Evolutionary conservation across 352 stramenopile genomes (phyloP).

Genomic region (Nothophytophthora sp.): DNA sequence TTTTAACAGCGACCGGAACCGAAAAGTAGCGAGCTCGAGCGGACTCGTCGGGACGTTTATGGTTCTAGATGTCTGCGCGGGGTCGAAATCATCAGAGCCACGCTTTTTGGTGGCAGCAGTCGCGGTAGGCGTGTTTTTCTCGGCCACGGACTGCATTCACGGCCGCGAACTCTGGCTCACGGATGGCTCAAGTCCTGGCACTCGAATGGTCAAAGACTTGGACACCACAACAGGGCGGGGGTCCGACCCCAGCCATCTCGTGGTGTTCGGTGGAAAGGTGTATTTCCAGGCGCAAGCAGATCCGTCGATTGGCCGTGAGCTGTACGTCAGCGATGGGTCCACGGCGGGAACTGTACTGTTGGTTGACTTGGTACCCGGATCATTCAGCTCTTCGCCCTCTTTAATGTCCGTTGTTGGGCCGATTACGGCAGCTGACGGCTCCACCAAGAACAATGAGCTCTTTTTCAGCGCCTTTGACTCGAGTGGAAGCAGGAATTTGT

Average conservation of each 20-base stretch:
- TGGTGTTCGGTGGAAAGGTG: slow-evolving; percentile 29
- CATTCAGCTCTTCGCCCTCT: slow-evolving; percentile 23
- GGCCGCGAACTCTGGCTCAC: slow-evolving; percentile 74
- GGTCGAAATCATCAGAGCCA: slow-evolving; percentile 42
- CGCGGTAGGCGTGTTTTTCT: slow-evolving; percentile 55
- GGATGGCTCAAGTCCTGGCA: slow-evolving; percentile 40
- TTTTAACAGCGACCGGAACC: slow-evolving; percentile 18
- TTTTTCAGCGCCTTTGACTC: slow-evolving; percentile 28
- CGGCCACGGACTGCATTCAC: slow-evolving; percentile 59
- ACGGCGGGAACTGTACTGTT: slow-evolving; percentile 37
- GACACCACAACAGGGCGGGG: slow-evolving; percentile 19
- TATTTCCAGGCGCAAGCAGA: slow-evolving; percentile 40
- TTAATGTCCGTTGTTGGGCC: slow-evolving; percentile 12
- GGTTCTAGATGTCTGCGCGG: slow-evolving; percentile 55
- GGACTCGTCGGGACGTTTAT: slow-evolving; percentile 33
- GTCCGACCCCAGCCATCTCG: slow-evolving; percentile 48
- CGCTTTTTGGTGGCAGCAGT: slow-evolving; percentile 38
- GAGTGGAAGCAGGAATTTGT: slow-evolving; percentile 16
- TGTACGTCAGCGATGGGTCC: slow-evolving; percentile 67
- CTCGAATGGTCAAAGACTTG: slow-evolving; percentile 56
- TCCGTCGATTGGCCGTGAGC: slow-evolving; percentile 30
- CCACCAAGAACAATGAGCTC: slow-evolving; percentile 14
- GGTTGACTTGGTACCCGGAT: slow-evolving; percentile 29
- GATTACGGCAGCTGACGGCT: too few species aligned
- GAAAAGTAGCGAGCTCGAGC: slow-evolving; percentile 1